Base-by-base conservation (phyloP, 108 stramenopile genomes). In the Licmophora abbreviata region DNA sequence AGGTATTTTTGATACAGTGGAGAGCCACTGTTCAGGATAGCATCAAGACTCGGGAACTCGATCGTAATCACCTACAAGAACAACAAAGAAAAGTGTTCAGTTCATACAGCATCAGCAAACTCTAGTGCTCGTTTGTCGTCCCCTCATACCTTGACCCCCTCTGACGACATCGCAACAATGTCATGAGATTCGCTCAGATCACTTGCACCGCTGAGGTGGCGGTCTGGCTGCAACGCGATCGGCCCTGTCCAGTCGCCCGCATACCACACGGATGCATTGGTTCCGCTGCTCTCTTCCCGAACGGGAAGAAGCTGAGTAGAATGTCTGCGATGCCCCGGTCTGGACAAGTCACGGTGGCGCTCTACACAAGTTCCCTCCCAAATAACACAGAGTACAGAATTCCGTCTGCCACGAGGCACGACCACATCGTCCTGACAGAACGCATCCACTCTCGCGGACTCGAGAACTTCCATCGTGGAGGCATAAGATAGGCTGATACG, bases 201-300 rank as follows among this genome's bases (percentile, higher is more conserved):
- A 47, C 81, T 85, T 29, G 78, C 88, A 1, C 88, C 81, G 54
- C 75, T 83, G 10, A 83, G 52, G 21, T 64, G 54, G 48, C 69
- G 61, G 32, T 86, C 79, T 12, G 84, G 79, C 69, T 86, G 80
- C 35, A 86, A 55, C 12, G 72, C 44, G 1, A 68, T 40, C 18
- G 84, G 84, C 1, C 84, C 77, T 26, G 80, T 86, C 84, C 84
- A 86, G 53, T 86, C 84, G 12, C 84, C 84, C 2, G 80, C 84
- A 59, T 81, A 66, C 83, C 83, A 84, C 14, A 83, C 72, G 18
- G 51, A 38, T 8, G 24, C 26, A 44, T 27, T 29, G 12, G 8
- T 15, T 17, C 38, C 42, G 32, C 28, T 4, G 2, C 3, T 5
- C 22, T 12, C 27, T 44, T 44, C 54, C 2, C 4, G 12, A 15